Base-by-base conservation (phyloP, 208 protist species). In the Leishmania guyanensis region DNA sequence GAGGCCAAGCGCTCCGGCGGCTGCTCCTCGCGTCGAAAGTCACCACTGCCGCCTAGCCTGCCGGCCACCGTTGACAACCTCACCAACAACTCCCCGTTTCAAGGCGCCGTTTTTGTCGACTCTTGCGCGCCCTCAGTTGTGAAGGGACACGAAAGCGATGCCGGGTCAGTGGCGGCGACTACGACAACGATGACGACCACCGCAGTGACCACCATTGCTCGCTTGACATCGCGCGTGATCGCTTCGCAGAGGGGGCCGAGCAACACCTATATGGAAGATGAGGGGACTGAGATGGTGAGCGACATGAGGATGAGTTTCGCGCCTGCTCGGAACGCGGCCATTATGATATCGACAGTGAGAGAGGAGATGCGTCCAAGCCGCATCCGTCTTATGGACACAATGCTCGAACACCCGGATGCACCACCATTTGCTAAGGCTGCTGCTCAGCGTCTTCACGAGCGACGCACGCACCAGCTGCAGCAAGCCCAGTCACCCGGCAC, bases 321-420 rank as follows among this genome's bases (percentile, higher is more conserved):
- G 39, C 48, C 29, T 16, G 33, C 58, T 33, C 70, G 48, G 66
- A 69, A 62, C 26, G 39, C 33, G 20, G 36, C 46, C 48, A 36
- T 17, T 22, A 56, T 26, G 48, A 58, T 29, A 48, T 33, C 29
- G 51, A 48, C 9, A 20, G 71, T 10, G n/a, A 43, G n/a, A 29
- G 51, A 76, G 43, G 48, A 53, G 65, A 46, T 66, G 51, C 60
- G 10, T 50, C 75, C 54, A 54, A 71, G 68, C 20, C 51, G 58
- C 51, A 48, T 12, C 6, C 51, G 48, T 20, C 51, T 12, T 14
- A 51, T 84, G 50, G 69, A 78, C 8, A n/a, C 60, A 33, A 26
- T 84, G 58, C 70, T 84, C 22, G 81, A 80, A 36, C 68, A 84
- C 60, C 81, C 81, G 3, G 81, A 84, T n/a, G 81, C 81, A 26